Base-by-base conservation (phyloP, 2,329 filamentous ascomycete genomes). In the Elsinoe fawcettii region DNA sequence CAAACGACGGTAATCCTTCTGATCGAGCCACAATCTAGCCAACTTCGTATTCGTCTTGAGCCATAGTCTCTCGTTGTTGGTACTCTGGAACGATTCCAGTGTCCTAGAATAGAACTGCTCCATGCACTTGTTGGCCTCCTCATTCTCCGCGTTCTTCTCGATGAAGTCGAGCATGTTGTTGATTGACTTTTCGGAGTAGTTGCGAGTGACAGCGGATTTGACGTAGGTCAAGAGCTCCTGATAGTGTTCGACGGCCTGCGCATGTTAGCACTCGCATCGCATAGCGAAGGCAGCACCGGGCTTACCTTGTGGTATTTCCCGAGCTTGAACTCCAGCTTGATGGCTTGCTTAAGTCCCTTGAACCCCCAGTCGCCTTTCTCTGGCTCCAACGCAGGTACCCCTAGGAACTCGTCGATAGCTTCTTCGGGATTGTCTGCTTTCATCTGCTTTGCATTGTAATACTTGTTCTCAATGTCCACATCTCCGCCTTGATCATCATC, bases 141-240 rank as follows among this genome's bases (percentile, higher is more conserved):
- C 81, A 60, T 84, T 80, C 62, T 86, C 83, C 58, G 86, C 85
- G 37, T 86, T 88, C 74, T 96, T 97, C 72, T 97, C 92, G 63
- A 99, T 93, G 70, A 87, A 95, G 74, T 97, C 93, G 47, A 99
- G 84, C 86, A 99, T 96, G 71, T 96, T 97, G 75, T 97, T 97
- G 76, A 99, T 96, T 11, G 92, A 97, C 72, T 97, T 97, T 73
- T 99, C 93, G 1, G 93, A 96, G 74, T 97, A 97, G 74, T 97
- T 99, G 61, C 93, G 85, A 39, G 93, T 97, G 47, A 99, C 92
- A 6, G 92, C 92, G 2, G 89, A 95, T 72, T 93, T 96, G 75
- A 97, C 91, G 67, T 97, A 99, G 47, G 91, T 97, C 63, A 99
- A 83, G 27, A 99, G 88, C 74, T 97, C 90, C 63, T 83, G 85